A percentile compares a stretch with the other conserved stretches of the same genome.
These are phyloP conservation scores for Cucumis melo DNA, from an alignment of 306 rosid genomes.

Conservation along the genomic window DNA sequence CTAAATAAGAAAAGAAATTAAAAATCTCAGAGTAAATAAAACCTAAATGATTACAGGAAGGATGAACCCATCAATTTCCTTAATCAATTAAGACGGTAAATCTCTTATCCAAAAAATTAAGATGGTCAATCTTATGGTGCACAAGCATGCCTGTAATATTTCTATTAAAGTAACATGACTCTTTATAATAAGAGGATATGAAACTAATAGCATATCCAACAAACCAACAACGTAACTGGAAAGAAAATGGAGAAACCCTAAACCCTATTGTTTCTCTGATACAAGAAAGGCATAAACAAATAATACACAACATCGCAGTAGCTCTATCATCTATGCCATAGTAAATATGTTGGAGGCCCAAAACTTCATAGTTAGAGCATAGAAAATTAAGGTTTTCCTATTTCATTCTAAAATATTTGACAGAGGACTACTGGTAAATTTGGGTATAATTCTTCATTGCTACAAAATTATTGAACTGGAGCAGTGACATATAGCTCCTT, in stretches of 20 bases:
- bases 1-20: constrained; percentile 23
- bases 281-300: neutral
- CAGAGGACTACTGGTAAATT: neutral
- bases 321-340: neutral
- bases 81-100: neutral
- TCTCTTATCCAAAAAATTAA: neutral
- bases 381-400: neutral
- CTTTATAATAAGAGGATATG: neutral
- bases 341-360: neutral
- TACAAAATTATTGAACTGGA: neutral
- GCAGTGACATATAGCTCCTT: neutral
- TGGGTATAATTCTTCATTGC: neutral
- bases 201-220: neutral
- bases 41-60: neutral
- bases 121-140: neutral
- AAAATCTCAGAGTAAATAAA: neutral
- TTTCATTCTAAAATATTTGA: neutral
- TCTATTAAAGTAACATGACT: neutral
- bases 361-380: neutral
- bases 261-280: neutral
- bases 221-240: neutral
- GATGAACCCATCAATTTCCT: neutral
- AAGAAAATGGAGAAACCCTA: neutral
- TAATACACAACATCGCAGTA: neutral
- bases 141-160: neutral